Conservation (phyloP, 75 land plant genomes). For the Cupressus sempervirens region DNA sequence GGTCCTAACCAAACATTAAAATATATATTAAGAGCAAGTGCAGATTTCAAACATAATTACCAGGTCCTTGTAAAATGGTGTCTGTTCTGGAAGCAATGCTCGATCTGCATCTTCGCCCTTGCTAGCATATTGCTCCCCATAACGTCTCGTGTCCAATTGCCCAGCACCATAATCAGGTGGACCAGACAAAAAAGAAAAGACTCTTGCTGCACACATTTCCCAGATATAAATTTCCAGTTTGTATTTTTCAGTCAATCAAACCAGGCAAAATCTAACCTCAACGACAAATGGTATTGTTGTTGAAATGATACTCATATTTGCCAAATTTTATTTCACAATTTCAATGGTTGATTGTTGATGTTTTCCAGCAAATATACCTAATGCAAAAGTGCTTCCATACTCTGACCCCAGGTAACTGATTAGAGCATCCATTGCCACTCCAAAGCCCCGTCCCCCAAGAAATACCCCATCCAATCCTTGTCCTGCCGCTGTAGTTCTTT, state of each 20-base stretch:
- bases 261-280: neutral
- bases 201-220: conserved; percentile 65
- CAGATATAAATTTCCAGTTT: neutral
- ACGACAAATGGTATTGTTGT: neutral
- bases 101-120: conserved; percentile 97
- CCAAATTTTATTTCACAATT: neutral
- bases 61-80: conserved; percentile 93
- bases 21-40: neutral
- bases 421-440: conserved; percentile 92
- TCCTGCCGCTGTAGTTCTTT: conserved; percentile 84
- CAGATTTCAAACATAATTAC: conserved; percentile 29
- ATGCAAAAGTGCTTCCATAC: conserved; percentile 91
- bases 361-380: conserved; percentile 49
- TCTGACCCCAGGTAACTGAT: conserved; percentile 87
- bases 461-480: conserved; percentile 87
- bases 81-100: conserved; percentile 96
- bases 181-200: conserved; percentile 96
- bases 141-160: conserved; percentile 90
- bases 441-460: conserved; percentile 96
- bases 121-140: conserved; percentile 99
- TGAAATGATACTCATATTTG: neutral
- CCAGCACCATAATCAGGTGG: conserved; percentile 99
- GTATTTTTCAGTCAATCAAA: conserved; percentile 2
- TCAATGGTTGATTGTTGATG: neutral
- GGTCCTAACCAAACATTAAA: conserved; percentile 5